Conservation (phyloP, 345 rosid genomes). For the Balakata baccata region DNA sequence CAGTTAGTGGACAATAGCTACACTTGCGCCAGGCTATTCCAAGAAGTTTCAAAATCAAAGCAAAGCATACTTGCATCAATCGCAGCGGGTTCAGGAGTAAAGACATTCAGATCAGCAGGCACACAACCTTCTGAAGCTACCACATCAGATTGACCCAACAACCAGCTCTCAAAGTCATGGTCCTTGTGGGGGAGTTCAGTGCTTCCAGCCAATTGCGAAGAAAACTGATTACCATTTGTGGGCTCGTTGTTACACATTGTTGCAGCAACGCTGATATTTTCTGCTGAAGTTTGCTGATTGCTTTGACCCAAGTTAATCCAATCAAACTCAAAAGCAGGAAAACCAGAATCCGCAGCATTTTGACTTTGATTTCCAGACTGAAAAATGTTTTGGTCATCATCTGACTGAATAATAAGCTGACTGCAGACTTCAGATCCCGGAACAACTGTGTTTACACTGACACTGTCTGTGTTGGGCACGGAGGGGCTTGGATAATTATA, state of each 20-base stretch:
- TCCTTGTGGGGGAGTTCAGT: conserved; percentile 9
- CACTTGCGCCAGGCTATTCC: conserved; percentile 29
- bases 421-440: conserved; percentile 18
- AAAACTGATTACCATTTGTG: conserved; percentile 9
- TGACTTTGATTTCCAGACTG: conserved; percentile 24
- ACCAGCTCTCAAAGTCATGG: conserved; percentile 28
- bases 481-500: conserved; percentile 18
- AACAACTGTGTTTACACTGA: conserved; percentile 12
- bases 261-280: conserved; percentile 14
- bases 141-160: conserved; percentile 14
- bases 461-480: conserved; percentile 13
- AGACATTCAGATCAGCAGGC: conserved; percentile 15
- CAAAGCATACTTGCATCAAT: conserved; percentile 38
- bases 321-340: conserved; percentile 18
- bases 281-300: conserved; percentile 26
- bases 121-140: conserved; percentile 18
- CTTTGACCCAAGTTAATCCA: conserved; percentile 17
- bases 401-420: conserved; percentile 21
- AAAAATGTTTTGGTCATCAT: conserved; percentile 6
- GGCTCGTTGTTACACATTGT: conserved; percentile 19
- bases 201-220: conserved; percentile 21
- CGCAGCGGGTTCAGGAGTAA: conserved; percentile 24
- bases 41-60: conserved; percentile 42
- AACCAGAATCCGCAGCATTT: conserved; percentile 2
- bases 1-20: conserved; percentile 16